phyloP scores from a whole-genome alignment of 805 yeast genomes.

The Nakazawaea sp. region DNA sequence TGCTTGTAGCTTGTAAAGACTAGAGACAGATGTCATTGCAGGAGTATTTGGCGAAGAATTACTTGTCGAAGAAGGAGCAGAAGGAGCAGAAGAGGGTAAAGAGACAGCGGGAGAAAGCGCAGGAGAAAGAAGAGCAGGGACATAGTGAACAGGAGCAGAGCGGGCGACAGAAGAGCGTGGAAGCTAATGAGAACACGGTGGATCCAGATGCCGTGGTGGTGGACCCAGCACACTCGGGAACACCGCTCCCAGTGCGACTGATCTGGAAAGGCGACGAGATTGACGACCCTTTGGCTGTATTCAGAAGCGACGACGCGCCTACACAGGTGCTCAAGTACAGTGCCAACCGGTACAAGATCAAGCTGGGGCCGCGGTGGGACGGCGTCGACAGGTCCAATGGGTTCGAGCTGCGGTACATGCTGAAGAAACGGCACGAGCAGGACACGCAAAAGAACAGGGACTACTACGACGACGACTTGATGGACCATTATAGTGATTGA shows the following conservation, averaged over 20 bases:
- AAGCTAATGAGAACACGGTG: background rate
- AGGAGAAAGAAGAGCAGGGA: background rate
- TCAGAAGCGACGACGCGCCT: background rate
- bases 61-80: slow-evolving; percentile 24
- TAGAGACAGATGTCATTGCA: no score
- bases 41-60: slow-evolving; percentile 38
- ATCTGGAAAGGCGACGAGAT: background rate
- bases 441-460: background rate
- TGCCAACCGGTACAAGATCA: slow-evolving; percentile 66
- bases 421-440: background rate
- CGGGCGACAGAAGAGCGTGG: background rate
- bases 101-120: slow-evolving; percentile 13
- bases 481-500: slow-evolving; percentile 3
- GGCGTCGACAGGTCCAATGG: slow-evolving; percentile 89
- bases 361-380: slow-evolving; percentile 86
- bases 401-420: slow-evolving; percentile 47
- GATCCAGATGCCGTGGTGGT: background rate
- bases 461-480: slow-evolving; percentile 6
- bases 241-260: background rate
- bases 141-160: background rate
- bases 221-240: background rate
- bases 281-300: background rate
- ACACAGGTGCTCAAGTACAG: slow-evolving; percentile 31
- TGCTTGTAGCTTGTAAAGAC: no score
- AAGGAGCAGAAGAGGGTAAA: slow-evolving; percentile 21